Evolutionary conservation across 1,139 yeast genomes (phyloP).

Genomic region (Taiozyma sp.): DNA sequence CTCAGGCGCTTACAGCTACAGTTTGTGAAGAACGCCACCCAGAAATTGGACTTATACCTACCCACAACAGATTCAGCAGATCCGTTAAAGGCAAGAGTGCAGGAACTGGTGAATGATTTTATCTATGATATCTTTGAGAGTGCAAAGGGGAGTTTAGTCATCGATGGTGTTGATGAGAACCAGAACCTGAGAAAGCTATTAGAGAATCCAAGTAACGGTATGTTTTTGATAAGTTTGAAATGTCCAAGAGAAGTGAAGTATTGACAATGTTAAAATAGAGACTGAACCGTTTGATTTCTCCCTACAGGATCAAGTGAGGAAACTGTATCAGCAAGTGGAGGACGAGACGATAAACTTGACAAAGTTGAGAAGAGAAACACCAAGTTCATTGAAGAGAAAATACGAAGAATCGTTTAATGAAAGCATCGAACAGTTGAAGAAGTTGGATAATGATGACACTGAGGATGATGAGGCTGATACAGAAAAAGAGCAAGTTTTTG

Average conservation of each 20-base stretch:
- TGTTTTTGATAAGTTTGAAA: background rate
- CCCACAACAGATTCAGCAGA: constrained; percentile 33
- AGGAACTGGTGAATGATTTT: constrained; percentile 18
- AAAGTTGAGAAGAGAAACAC: constrained; percentile 48
- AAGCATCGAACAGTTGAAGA: constrained; percentile 22
- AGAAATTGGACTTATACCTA: constrained; percentile 43
- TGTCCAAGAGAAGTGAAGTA: background rate
- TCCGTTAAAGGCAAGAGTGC: constrained; percentile 16
- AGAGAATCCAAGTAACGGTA: constrained; percentile 16
- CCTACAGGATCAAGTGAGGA: constrained; percentile 49
- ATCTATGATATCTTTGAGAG: constrained; percentile 20
- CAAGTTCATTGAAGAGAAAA: constrained; percentile 28
- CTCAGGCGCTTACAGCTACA: constrained; percentile 40
- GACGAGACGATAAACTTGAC: constrained; percentile 52
- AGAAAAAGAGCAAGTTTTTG: constrained; percentile 12
- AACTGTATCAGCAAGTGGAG: constrained; percentile 51
- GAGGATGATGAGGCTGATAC: constrained; percentile 14
- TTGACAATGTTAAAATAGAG: constrained; percentile 1
- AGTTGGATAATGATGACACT: constrained; percentile 13
- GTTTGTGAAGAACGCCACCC: constrained; percentile 34
- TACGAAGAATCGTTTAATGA: constrained; percentile 25
- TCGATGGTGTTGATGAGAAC: constrained; percentile 15
- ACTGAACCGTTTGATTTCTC: constrained; percentile 63
- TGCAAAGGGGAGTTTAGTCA: constrained; percentile 15
- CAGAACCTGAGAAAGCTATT: constrained; percentile 7